Conservation (phyloP, 2,329 filamentous ascomycete species). For the Trichoderma simmonsii region DNA sequence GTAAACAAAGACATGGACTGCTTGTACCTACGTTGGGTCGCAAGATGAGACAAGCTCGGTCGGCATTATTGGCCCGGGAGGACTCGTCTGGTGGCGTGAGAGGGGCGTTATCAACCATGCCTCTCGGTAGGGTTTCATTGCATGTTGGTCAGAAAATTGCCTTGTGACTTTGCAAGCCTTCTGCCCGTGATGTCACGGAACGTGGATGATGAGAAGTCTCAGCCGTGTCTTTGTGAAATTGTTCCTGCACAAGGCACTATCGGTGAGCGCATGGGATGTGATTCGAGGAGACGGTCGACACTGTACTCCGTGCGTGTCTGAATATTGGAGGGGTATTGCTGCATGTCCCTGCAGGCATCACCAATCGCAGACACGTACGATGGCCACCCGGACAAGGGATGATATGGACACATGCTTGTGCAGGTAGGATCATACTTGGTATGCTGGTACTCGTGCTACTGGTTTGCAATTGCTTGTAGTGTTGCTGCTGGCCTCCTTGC, state of each 20-base stretch:
- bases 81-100: not conserved
- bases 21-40: not conserved
- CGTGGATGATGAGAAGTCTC: not conserved
- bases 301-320: not conserved
- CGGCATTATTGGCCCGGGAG: not conserved
- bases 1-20: not conserved
- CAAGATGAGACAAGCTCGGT: not conserved
- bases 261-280: conserved; percentile 5
- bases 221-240: not conserved
- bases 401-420: not conserved
- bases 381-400: not conserved
- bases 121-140: not conserved
- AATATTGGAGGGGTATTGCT: not conserved
- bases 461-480: not conserved
- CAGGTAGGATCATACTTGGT: not conserved
- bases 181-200: not conserved
- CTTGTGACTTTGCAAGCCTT: not conserved
- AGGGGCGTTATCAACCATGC: not conserved
- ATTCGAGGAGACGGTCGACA: not conserved
- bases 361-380: conserved; percentile 2
- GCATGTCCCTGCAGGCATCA: conserved; percentile 6
- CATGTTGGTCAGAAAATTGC: not conserved
- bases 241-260: not conserved
- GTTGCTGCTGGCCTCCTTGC: not conserved
- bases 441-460: not conserved